phyloP scores from a whole-genome alignment of 2,329 filamentous ascomycete species.

The Phyllosticta citribraziliensis region DNA sequence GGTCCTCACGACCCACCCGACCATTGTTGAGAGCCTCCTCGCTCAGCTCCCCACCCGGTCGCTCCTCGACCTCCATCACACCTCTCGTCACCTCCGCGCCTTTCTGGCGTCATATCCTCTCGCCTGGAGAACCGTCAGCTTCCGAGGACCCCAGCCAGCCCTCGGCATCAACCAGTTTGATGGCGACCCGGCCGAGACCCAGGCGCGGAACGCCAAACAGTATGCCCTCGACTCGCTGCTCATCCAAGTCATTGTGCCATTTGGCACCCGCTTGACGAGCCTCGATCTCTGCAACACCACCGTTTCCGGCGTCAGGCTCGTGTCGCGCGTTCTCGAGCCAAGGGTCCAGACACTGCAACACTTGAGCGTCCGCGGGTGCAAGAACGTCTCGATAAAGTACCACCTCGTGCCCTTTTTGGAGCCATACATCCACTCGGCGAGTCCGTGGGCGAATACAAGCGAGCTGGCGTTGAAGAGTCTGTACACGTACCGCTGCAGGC shows the following conservation, averaged over 20 bases:
- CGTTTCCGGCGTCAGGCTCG: constrained; percentile 47
- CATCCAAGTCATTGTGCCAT: constrained; percentile 45
- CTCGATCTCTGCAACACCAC: constrained; percentile 53
- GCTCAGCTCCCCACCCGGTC: constrained; percentile 47
- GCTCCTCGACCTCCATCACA: constrained; percentile 50
- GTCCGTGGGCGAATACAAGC: constrained; percentile 30
- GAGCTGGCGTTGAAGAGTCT: constrained; percentile 48
- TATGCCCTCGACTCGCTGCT: constrained; percentile 51
- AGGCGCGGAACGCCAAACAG: constrained; percentile 43
- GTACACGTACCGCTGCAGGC: constrained; percentile 53
- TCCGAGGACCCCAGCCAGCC: constrained; percentile 40
- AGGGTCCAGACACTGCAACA: constrained; percentile 47
- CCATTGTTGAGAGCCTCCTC: constrained; percentile 49
- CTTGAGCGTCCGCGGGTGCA: constrained; percentile 52
- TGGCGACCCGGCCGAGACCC: constrained; percentile 29
- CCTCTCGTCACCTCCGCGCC: constrained; percentile 43
- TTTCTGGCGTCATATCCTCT: constrained; percentile 49
- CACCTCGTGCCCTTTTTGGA: constrained; percentile 50
- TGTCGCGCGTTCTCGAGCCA: constrained; percentile 44
- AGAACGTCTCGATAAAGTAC: constrained; percentile 56
- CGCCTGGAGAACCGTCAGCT: constrained; percentile 52
- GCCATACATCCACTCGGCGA: constrained; percentile 32
- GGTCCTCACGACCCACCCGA: constrained; percentile 46
- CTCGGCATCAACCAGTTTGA: constrained; percentile 22
- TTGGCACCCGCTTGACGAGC: constrained; percentile 46